phyloP scores from a whole-genome alignment of 805 yeast genomes.

The Ogataea trehaloabstinens region DNA sequence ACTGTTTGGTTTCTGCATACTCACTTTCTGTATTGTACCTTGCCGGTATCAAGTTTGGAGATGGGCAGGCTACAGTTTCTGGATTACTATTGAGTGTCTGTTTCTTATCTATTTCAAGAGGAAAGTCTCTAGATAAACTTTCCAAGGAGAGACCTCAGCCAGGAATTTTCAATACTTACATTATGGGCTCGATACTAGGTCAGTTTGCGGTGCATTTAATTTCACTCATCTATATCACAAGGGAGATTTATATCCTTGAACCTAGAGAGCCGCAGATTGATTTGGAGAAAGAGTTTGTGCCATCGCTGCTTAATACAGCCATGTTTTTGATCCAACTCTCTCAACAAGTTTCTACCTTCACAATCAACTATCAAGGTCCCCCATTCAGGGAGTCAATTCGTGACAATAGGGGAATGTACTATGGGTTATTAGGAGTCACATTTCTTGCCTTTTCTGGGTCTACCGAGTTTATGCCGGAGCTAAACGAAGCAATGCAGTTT shows the following conservation, averaged over 20 bases:
- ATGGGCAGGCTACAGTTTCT: slow-evolving; percentile 96
- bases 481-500: slow-evolving; percentile 87
- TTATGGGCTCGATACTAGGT: slow-evolving; percentile 96
- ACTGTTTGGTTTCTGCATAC: slow-evolving; percentile 95
- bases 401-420: slow-evolving; percentile 95
- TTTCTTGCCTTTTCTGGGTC: slow-evolving; percentile 86
- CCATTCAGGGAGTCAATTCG: slow-evolving; percentile 91
- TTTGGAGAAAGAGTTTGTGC: slow-evolving; percentile 81
- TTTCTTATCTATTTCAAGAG: slow-evolving; percentile 92
- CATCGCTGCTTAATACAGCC: slow-evolving; percentile 93
- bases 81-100: slow-evolving; percentile 90
- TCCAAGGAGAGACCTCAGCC: slow-evolving; percentile 96
- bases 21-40: slow-evolving; percentile 89
- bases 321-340: slow-evolving; percentile 91
- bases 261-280: slow-evolving; percentile 92
- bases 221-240: slow-evolving; percentile 78
- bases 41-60: slow-evolving; percentile 98
- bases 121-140: slow-evolving; percentile 83
- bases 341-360: slow-evolving; percentile 96
- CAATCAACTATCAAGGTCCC: slow-evolving; percentile 94
- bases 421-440: slow-evolving; percentile 89
- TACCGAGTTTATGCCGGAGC: slow-evolving; percentile 91
- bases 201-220: slow-evolving; percentile 92
- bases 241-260: slow-evolving; percentile 80
- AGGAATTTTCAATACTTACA: slow-evolving; percentile 91